Evolutionary conservation across 2,329 filamentous ascomycete genomes (phyloP).

Genomic region (Elsinoe necatrix): DNA sequence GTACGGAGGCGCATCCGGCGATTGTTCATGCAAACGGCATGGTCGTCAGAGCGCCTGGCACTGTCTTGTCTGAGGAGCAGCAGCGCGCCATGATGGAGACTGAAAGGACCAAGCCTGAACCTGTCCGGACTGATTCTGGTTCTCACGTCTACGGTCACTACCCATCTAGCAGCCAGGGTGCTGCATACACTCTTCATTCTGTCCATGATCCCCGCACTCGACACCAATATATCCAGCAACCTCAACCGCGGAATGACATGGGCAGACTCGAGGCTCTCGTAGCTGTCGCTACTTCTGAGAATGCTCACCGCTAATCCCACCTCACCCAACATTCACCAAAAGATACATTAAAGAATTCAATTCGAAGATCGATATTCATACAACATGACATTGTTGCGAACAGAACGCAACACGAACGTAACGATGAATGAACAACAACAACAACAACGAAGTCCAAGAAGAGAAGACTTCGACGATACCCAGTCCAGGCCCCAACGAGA

Average conservation of each 20-base stretch:
- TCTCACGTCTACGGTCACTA: conserved; percentile 25
- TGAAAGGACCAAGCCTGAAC: conserved; percentile 26
- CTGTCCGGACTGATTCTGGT: conserved; percentile 28
- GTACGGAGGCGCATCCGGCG: conserved; percentile 43
- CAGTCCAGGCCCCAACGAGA: conserved; percentile 1
- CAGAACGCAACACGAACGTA: conserved; percentile 10
- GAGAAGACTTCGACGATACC: conserved; percentile 7
- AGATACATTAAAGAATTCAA: neutral
- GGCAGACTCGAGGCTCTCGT: conserved; percentile 53
- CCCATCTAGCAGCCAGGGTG: conserved; percentile 13
- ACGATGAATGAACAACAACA: conserved; percentile 8
- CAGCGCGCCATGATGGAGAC: conserved; percentile 29
- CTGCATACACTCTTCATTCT: conserved; percentile 27
- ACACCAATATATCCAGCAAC: conserved; percentile 27
- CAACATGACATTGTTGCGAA: conserved; percentile 7
- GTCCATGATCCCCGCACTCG: conserved; percentile 25
- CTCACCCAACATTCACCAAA: neutral
- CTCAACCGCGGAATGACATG: conserved; percentile 40
- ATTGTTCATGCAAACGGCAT: conserved; percentile 45
- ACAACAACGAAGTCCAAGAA: neutral
- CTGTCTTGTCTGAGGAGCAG: conserved; percentile 33
- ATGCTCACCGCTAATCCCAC: conserved; percentile 17
- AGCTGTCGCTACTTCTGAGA: conserved; percentile 55
- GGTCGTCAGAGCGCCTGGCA: conserved; percentile 33
- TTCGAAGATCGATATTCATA: conserved; percentile 7